Evolutionary conservation across 768 basidiomycete species (phyloP).

Genomic region (Auriscalpium microsporum): DNA sequence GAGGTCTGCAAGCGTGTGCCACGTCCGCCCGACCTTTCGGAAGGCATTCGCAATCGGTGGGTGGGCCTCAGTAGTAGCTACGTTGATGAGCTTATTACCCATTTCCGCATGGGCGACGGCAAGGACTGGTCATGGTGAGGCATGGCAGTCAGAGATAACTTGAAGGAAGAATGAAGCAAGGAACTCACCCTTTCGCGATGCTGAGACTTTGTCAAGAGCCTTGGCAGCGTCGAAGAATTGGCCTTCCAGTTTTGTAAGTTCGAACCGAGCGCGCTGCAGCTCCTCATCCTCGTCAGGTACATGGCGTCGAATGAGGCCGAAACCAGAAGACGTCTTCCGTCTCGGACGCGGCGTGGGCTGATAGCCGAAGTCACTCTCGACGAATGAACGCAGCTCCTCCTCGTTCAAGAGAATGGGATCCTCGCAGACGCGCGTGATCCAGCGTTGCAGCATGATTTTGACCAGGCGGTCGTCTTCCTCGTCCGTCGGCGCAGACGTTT

Average conservation of each 20-base stretch:
- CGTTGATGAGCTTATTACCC: slow-evolving; percentile 86
- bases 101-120: slow-evolving; percentile 77
- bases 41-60: slow-evolving; percentile 76
- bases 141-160: neutral
- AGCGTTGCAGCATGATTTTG: slow-evolving; percentile 88
- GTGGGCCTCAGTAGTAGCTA: slow-evolving; percentile 85
- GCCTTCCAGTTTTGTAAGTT: slow-evolving; percentile 84
- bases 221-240: slow-evolving; percentile 92
- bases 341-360: slow-evolving; percentile 73
- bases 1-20: slow-evolving; percentile 83
- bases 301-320: slow-evolving; percentile 65
- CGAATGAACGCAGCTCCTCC: slow-evolving; percentile 89
- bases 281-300: slow-evolving; percentile 95
- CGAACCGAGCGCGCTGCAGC: slow-evolving; percentile 81
- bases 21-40: slow-evolving; percentile 77
- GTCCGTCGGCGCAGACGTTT: slow-evolving; percentile 93
- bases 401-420: slow-evolving; percentile 83
- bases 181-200: slow-evolving; percentile 65
- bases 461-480: slow-evolving; percentile 98
- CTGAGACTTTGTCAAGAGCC: slow-evolving; percentile 79
- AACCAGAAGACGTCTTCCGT: slow-evolving; percentile 65
- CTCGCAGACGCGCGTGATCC: slow-evolving; percentile 89
- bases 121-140: slow-evolving; percentile 41
- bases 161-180: neutral
- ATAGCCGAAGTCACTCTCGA: slow-evolving; percentile 97